phyloP scores from a whole-genome alignment of 2,329 filamentous ascomycete species.

The Tolypocladium ovalisporum region DNA sequence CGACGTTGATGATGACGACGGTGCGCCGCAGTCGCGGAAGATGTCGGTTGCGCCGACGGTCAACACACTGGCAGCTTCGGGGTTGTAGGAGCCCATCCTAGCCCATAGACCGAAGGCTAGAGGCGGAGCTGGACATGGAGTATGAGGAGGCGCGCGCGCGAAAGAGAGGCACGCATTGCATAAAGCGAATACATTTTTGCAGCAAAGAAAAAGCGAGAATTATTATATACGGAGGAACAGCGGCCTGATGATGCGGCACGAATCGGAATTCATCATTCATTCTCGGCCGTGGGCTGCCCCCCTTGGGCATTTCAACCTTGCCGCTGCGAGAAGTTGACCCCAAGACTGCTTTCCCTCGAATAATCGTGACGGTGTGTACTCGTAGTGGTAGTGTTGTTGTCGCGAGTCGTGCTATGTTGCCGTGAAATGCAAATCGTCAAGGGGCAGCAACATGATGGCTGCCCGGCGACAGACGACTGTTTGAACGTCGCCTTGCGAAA shows the following conservation, averaged over 20 bases:
- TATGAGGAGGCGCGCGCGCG: neutral
- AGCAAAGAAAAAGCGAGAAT: neutral
- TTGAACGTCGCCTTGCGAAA: neutral
- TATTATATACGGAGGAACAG: neutral
- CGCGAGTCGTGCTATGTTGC: neutral
- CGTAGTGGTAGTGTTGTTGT: neutral
- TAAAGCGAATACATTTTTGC: neutral
- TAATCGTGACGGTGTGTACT: neutral
- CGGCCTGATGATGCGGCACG: neutral
- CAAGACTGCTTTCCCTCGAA: neutral
- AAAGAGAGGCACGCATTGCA: neutral
- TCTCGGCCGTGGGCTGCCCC: neutral
- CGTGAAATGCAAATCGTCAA: neutral
- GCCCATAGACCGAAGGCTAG: neutral
- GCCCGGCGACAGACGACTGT: neutral
- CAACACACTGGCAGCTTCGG: constrained; percentile 26
- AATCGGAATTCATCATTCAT: neutral
- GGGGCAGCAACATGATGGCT: neutral
- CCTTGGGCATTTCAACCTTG: neutral
- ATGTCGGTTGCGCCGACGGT: constrained; percentile 20
- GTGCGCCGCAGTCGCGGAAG: constrained; percentile 8
- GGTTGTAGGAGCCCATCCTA: constrained; percentile 15
- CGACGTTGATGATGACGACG: constrained; percentile 6
- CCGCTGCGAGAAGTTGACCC: neutral
- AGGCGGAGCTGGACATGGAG: neutral